These are phyloP conservation scores for Cyclospora cayetanensis DNA, from an alignment of 169 alveolate genomes.

Conservation along the genomic window DNA sequence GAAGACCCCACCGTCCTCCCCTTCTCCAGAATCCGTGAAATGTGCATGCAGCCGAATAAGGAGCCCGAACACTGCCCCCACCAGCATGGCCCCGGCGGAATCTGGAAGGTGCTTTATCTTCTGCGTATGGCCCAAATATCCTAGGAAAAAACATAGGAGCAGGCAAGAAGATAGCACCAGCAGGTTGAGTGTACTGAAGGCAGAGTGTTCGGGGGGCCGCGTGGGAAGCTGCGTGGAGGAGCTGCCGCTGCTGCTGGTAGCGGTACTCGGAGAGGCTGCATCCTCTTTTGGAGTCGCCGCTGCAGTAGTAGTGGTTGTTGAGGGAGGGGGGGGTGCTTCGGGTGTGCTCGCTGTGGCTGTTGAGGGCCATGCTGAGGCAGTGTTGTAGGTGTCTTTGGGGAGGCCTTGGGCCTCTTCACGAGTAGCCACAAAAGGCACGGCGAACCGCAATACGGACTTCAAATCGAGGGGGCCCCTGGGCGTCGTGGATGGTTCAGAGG, in stretches of 20 bases:
- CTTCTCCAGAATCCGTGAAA: not conserved
- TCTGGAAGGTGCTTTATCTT: slow-evolving; percentile 12
- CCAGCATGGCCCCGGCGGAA: slow-evolving; percentile 27
- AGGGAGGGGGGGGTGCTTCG: not conserved
- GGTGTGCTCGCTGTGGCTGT: not conserved
- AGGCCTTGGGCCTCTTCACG: too few relatives aligned
- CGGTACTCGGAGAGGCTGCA: not conserved
- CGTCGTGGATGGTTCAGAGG: too few relatives aligned
- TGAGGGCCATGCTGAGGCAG: too few relatives aligned
- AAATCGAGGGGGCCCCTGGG: too few relatives aligned
- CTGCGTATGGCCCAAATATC: not conserved
- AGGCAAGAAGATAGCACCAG: slow-evolving; percentile 26
- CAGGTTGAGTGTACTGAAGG: slow-evolving; percentile 12
- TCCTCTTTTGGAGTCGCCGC: not conserved
- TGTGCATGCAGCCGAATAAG: not conserved
- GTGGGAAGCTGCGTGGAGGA: not conserved
- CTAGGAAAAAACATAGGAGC: not conserved
- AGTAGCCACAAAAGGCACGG: too few relatives aligned
- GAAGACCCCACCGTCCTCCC: too few relatives aligned
- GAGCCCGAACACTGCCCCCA: slow-evolving; percentile 9
- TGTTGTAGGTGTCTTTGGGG: too few relatives aligned
- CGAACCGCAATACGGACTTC: too few relatives aligned
- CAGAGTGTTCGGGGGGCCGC: not conserved
- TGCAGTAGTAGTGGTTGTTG: not conserved
- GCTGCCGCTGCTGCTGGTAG: not conserved